These are phyloP conservation scores for Tricholomella constricta DNA, from an alignment of 768 basidiomycete genomes.

Conservation along the genomic window DNA sequence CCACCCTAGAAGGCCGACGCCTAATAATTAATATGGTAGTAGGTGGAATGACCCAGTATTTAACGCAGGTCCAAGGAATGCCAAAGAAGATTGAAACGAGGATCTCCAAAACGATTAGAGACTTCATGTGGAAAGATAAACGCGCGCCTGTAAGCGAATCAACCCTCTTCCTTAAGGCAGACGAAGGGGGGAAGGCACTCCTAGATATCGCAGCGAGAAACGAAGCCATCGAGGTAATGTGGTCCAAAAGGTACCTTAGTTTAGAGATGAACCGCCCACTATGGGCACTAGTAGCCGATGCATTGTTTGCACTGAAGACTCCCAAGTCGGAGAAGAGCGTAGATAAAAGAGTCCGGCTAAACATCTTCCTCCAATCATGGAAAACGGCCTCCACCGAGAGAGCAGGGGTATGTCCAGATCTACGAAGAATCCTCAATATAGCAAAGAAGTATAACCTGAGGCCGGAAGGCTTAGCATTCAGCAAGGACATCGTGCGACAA, in stretches of 20 bases:
- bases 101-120: slow-evolving; percentile 19
- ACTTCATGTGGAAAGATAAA: slow-evolving; percentile 29
- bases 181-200: no score
- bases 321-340: neutral
- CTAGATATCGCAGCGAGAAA: slow-evolving; percentile 28
- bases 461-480: slow-evolving; percentile 15
- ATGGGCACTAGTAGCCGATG: slow-evolving; percentile 32
- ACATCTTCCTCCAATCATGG: slow-evolving; percentile 32
- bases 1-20: slow-evolving; percentile 27
- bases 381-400: no score
- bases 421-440: slow-evolving; percentile 5
- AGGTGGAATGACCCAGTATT: slow-evolving; percentile 36
- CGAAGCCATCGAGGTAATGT: slow-evolving; percentile 27
- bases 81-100: slow-evolving; percentile 22
- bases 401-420: slow-evolving; percentile 6
- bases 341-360: slow-evolving; percentile 4
- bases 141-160: slow-evolving; percentile 17
- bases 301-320: slow-evolving; percentile 13
- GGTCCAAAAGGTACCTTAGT: slow-evolving; percentile 25
- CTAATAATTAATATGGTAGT: slow-evolving; percentile 28
- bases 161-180: slow-evolving; percentile 19
- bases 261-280: slow-evolving; percentile 15
- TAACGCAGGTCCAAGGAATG: slow-evolving; percentile 38
- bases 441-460: slow-evolving; percentile 22
- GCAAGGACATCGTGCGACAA: slow-evolving; percentile 2